Evolutionary conservation across 2,329 filamentous ascomycete species (phyloP), one percentile per base, ranked within the genome.

Genomic region (Fusarium poae): DNA sequence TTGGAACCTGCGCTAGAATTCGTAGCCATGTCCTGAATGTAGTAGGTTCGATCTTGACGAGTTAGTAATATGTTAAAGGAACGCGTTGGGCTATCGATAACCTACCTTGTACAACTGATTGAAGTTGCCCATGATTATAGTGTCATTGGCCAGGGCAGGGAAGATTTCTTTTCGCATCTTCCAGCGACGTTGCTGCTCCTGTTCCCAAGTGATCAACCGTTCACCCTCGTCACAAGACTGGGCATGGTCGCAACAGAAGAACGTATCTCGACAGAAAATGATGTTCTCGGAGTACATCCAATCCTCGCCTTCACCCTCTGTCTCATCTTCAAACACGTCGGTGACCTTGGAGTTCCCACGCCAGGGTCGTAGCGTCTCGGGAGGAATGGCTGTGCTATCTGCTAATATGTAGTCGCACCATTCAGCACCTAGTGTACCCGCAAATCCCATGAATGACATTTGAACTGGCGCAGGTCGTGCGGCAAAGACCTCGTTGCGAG

Each of bases 371-470:
- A 98, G 83, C 1, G 95, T 97, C 27, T 89, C 88, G 0, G 85
- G 86, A 1, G 96, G 96, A 54, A 99, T 91, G 1, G 96, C 94
- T 2, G 91, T 95, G 51, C 91, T 85, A 75, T 99, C 96, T 5
- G 96, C 94, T 27, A 98, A 86, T 18, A 99, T 89, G 75, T 99
- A 99, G 77, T 99, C 96, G 73, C 96, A 99, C 96, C 96, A 99
- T 77, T 99, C 96, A 4, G 96, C 96, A 8, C 96, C 96, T 1
- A 99, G 83, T 0, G 95, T 97, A 12, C 96, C 96, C 0, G 96
- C 96, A 77, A 99, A 99, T 1, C 96, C 96, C 96, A 99, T 99
- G 75, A 99, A 99, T 0, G 96, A 97, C 96, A 99, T 99, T 71
- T 99, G 96, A 43, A 99, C 93, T 0, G 96, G 96, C 3, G 94